Percentiles rank a stretch among this genome's conserved stretches.
Evolutionary conservation across 2,329 filamentous ascomycete genomes (phyloP).

Genomic region (Dryadomyces quercivorus): DNA sequence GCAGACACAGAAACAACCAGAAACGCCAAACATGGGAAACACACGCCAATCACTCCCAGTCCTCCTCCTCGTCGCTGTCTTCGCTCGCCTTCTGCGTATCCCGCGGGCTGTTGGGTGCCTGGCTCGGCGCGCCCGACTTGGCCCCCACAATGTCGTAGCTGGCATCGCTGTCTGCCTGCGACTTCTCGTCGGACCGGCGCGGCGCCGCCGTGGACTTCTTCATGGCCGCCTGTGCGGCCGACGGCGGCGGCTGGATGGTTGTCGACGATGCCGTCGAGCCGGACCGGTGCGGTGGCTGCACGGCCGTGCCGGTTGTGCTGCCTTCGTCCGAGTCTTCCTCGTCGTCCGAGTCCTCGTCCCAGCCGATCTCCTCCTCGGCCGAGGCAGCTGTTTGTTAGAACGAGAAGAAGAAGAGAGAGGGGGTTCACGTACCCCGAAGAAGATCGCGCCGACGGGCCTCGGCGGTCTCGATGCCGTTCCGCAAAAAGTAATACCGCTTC

Average conservation of each 20-base stretch:
- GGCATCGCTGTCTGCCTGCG: slow-evolving; percentile 82
- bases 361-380: slow-evolving; percentile 58
- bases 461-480: slow-evolving; percentile 85
- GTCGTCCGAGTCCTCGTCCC: slow-evolving; percentile 45
- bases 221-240: slow-evolving; percentile 16
- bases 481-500: slow-evolving; percentile 89
- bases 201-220: slow-evolving; percentile 49
- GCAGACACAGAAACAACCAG: background rate
- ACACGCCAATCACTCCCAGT: slow-evolving; percentile 50
- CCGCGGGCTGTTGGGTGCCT: slow-evolving; percentile 58
- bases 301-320: background rate
- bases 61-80: slow-evolving; percentile 53
- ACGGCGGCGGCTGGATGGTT: slow-evolving; percentile 37
- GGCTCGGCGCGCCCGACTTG: slow-evolving; percentile 63
- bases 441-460: slow-evolving; percentile 81
- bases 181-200: slow-evolving; percentile 75
- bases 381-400: slow-evolving; percentile 45
- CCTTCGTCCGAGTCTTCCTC: slow-evolving; percentile 56
- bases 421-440: slow-evolving; percentile 59
- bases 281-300: slow-evolving; percentile 21
- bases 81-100: slow-evolving; percentile 39
- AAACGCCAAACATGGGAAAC: background rate
- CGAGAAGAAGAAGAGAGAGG: background rate
- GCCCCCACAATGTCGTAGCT: slow-evolving; percentile 90
- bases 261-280: slow-evolving; percentile 44